Conservation (phyloP, 768 basidiomycete genomes). For the Amanita exitialis region DNA sequence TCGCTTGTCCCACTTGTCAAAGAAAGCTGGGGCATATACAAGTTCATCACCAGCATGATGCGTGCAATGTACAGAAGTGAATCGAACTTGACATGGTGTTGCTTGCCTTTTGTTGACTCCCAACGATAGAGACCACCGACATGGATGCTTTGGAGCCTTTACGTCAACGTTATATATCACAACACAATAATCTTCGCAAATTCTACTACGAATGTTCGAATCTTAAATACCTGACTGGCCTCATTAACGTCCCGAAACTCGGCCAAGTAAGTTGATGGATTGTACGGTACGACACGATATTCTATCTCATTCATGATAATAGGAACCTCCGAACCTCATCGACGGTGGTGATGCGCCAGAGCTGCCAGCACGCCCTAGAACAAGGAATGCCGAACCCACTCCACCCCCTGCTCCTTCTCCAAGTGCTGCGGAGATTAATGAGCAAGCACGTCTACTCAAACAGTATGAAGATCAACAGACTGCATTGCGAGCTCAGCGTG, state of each 20-base stretch:
- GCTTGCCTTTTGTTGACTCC: background rate
- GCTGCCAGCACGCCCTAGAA: constrained; percentile 73
- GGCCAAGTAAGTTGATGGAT: constrained; percentile 56
- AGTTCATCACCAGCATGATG: constrained; percentile 98
- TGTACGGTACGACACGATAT: background rate
- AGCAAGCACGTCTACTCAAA: constrained; percentile 91
- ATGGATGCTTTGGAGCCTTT: constrained; percentile 85
- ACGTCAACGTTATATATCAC: constrained; percentile 76
- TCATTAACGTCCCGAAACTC: constrained; percentile 97
- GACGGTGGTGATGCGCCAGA: constrained; percentile 75
- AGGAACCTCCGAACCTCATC: constrained; percentile 95
- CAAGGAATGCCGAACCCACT: constrained; percentile 41
- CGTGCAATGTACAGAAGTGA: constrained; percentile 91
- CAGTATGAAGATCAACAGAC: constrained; percentile 94
- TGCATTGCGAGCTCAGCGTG: constrained; percentile 72
- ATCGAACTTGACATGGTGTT: constrained; percentile 13
- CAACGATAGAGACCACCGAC: constrained; percentile 68
- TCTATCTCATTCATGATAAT: constrained; percentile 2
- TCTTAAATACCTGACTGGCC: constrained; percentile 92
- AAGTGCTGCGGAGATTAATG: constrained; percentile 62
- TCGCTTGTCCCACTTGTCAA: constrained; percentile 94
- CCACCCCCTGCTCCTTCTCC: constrained; percentile 67
- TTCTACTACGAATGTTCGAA: constrained; percentile 99
- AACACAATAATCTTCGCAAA: constrained; percentile 89
- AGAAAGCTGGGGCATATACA: constrained; percentile 98